Evolutionary conservation across 495 filamentous ascomycete genomes (phyloP).

Genomic region (Penicillium salamii): DNA sequence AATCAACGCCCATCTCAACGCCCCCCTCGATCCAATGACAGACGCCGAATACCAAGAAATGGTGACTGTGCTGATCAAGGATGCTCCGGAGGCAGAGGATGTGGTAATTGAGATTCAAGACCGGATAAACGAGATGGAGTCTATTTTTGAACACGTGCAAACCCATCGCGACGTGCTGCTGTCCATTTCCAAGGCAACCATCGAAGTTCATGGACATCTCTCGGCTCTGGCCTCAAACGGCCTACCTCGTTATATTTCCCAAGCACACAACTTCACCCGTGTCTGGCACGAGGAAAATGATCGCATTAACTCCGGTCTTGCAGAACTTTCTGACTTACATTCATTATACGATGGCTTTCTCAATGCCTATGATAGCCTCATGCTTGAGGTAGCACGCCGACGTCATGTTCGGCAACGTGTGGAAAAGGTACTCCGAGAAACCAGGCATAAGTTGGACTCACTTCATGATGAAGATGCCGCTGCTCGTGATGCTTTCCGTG

Average conservation of each 20-base stretch:
- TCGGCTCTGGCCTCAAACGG: constrained; percentile 61
- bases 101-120: constrained; percentile 82
- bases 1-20: constrained; percentile 47
- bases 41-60: constrained; percentile 78
- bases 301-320: constrained; percentile 61
- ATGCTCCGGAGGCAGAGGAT: constrained; percentile 84
- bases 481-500: constrained; percentile 73
- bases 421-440: constrained; percentile 68
- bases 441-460: constrained; percentile 69
- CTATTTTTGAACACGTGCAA: constrained; percentile 50
- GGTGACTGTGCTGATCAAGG: constrained; percentile 75
- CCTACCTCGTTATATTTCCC: constrained; percentile 64
- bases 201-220: constrained; percentile 61
- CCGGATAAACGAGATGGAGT: constrained; percentile 73
- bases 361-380: constrained; percentile 75
- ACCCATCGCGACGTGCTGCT: constrained; percentile 49
- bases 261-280: constrained; percentile 65
- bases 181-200: constrained; percentile 49
- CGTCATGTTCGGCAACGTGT: constrained; percentile 68
- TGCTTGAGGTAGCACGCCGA: constrained; percentile 77
- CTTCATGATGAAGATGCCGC: constrained; percentile 71
- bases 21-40: constrained; percentile 65
- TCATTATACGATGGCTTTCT: constrained; percentile 82
- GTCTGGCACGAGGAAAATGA: constrained; percentile 75
- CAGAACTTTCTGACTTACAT: constrained; percentile 69